Evolutionary conservation across 2,329 filamentous ascomycete species (phyloP), one percentile per base, ranked within the genome.

Genomic region (Dactylellina sp.): DNA sequence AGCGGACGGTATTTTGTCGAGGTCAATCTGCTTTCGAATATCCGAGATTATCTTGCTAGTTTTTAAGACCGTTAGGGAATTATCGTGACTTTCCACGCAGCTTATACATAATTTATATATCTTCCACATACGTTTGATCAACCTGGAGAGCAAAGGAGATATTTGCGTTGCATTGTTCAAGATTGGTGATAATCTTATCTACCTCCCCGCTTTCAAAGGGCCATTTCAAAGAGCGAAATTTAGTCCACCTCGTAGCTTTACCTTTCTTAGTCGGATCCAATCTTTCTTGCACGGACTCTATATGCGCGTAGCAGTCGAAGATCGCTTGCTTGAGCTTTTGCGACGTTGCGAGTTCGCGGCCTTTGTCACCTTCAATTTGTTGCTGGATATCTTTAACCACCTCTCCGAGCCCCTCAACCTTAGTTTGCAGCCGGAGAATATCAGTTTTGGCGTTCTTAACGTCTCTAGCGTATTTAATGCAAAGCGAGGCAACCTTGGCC

Each of bases 191-290:
- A 18, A 74, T 22, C 5, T 74, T 49, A 5, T 78, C 77, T 7
- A 81, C 71, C 39, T 80, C 78, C 16, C 49, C 40, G 35, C 76
- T 76, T 35, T 78, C 76, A 35, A 81, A 72, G 2, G 79, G 79
- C 79, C 79, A 81, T 42, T 78, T 80, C 16, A 80, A 71, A 16
- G 78, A 76, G 61, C 79, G 77, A 9, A 32, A 32, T 32, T 32
- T 32, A 22, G 79, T 18, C 39, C 47, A 47, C 76, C 78, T 37
- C 77, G 35, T 64, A 65, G 78, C 0, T 70, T 78, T 77, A 78
- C 78, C 40, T 46, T 53, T 16, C 28, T 1, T 18, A 3, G 12
- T 55, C 22, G 12, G 53, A 2, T 53, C 46, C 11, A 53, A 12
- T 7, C 20, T 63, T 44, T 53, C 11, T 14, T 37, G 32, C 22